Conservation (phyloP, 176 grass and related monocot species). For the bread wheat (Triticum aestivum) region IWGSC_CS_RefSeq_v2.1 NC_057797.1:611302298-611302797, state of each 20-base stretch:
- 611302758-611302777: constrained; percentile 49
- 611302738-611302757: constrained; percentile 52
- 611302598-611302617: background rate
- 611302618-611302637: constrained; percentile 28
- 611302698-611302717: constrained; percentile 91
- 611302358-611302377: too few relatives aligned
- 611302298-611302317: too few relatives aligned
- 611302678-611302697: constrained; percentile 90
- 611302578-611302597: background rate
- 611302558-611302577: background rate
- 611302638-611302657: constrained; percentile 71
- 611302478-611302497: background rate
- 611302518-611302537: background rate
- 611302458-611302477: background rate
- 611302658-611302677: constrained; percentile 73
- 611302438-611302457: too few relatives aligned
- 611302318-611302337: too few relatives aligned
- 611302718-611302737: constrained; percentile 92
- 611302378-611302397: too few relatives aligned
- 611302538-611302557: background rate
- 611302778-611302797: constrained; percentile 79
- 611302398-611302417: too few relatives aligned
- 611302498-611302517: background rate
- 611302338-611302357: too few relatives aligned
- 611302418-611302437: too few relatives aligned